These are phyloP conservation scores for Talaromyces piceae DNA, from an alignment of 2,329 filamentous ascomycete genomes.

Conservation along the genomic window DNA sequence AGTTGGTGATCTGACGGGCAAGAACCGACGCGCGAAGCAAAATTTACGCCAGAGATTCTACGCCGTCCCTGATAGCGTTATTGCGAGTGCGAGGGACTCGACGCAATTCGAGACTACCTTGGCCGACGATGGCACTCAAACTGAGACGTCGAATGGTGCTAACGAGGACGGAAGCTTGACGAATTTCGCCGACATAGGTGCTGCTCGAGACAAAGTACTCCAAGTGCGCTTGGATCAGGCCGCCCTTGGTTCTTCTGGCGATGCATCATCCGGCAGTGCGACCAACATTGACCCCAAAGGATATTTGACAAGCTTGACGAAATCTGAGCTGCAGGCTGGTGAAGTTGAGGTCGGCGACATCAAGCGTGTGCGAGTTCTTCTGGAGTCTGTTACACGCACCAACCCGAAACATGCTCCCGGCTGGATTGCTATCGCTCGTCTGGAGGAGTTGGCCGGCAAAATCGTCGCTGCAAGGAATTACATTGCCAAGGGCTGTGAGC, in stretches of 20 bases:
- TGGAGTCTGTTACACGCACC: conserved; percentile 96
- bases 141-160: conserved; percentile 40
- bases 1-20: conserved; percentile 91
- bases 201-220: conserved; percentile 89
- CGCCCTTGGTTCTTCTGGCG: conserved; percentile 61
- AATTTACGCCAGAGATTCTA: conserved; percentile 82
- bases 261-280: conserved; percentile 67
- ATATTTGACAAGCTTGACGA: conserved; percentile 86
- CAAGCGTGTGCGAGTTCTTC: conserved; percentile 79
- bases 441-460: conserved; percentile 90
- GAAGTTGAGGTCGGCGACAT: conserved; percentile 89
- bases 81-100: conserved; percentile 75
- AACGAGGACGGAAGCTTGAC: conserved; percentile 79
- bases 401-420: conserved; percentile 91
- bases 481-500: conserved; percentile 79
- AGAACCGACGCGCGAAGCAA: conserved; percentile 78
- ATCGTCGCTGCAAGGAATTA: conserved; percentile 81
- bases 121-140: conserved; percentile 64
- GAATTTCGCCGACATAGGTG: conserved; percentile 95
- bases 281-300: conserved; percentile 92
- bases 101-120: conserved; percentile 81
- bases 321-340: conserved; percentile 68
- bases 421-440: conserved; percentile 87
- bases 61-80: conserved; percentile 90
- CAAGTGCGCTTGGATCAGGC: conserved; percentile 91